Base-by-base conservation (phyloP, 2,329 filamentous ascomycete species). In the Zymoseptoria pseudotritici region DNA sequence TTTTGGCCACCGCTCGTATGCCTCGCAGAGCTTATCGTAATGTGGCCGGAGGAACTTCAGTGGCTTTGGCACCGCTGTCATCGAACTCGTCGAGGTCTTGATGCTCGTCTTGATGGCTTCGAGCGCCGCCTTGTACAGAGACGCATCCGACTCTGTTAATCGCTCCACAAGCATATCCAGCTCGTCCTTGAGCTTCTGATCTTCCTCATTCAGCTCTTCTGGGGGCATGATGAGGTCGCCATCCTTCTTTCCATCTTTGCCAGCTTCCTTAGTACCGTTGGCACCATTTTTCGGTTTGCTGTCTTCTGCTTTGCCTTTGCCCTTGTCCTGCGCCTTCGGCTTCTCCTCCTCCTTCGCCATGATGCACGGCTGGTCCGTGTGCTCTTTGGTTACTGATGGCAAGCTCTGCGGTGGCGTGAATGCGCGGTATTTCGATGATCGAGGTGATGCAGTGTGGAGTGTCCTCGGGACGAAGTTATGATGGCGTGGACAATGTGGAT, bases 41-140 rank as follows among this genome's bases (percentile, higher is more conserved):
- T 99, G 93, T 67, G 93, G 94, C 79, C 94, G 86, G 65, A 99
- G 84, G 76, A 99, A 99, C 78, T 99, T 99, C 70, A 99, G 83
- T 36, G 94, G 94, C 79, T 99, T 99, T 22, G 95, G 94, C 63
- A 99, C 94, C 61, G 94, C 94, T 54, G 94, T 99, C 94, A 99
- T 99, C 53, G 95, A 99, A 61, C 92, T 97, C 67, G 94, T 99
- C 61, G 94, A 96, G 58, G 94, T 99, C 82, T 97, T 97, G 82
- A 99, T 99, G 73, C 91, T 95, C 71, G 87, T 91, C 81, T 97
- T 97, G 86, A 99, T 97, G 67, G 91, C 89, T 77, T 97, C 92
- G 67, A 99, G 82, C 58, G 94, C 89, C 61, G 92, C 85, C 75
- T 92, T 93, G 81, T 97, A 97, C 68, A 97, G 88, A 61, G 86